Evolutionary conservation across 108 stramenopile species (phyloP).

Genomic region (Stephanodiscus triporus): DNA sequence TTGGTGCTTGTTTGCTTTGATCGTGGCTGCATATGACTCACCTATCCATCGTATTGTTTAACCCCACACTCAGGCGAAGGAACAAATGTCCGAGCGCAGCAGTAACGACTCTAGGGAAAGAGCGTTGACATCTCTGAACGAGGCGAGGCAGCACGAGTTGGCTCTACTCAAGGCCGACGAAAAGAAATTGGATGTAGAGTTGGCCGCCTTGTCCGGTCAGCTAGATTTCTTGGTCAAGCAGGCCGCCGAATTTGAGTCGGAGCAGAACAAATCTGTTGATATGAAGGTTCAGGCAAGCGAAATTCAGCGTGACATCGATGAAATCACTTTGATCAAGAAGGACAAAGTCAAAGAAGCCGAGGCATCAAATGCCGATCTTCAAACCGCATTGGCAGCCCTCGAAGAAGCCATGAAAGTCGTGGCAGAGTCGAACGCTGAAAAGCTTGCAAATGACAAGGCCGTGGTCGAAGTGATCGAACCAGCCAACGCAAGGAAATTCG

Average conservation of each 20-base stretch:
- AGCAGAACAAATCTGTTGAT: constrained; percentile 27
- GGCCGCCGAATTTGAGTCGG: constrained; percentile 43
- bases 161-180: constrained; percentile 33
- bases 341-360: constrained; percentile 8
- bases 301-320: constrained; percentile 26
- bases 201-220: constrained; percentile 39
- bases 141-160: constrained; percentile 35
- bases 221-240: constrained; percentile 41
- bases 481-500: constrained; percentile 26
- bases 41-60: neutral
- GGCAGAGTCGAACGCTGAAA: constrained; percentile 18
- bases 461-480: constrained; percentile 26
- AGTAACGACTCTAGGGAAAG: constrained; percentile 38
- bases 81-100: constrained; percentile 45
- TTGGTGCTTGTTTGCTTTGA: neutral
- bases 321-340: constrained; percentile 17
- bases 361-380: constrained; percentile 22
- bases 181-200: constrained; percentile 34
- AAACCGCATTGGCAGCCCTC: constrained; percentile 12
- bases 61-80: constrained; percentile 24
- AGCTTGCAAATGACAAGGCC: constrained; percentile 31
- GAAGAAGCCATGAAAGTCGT: constrained; percentile 18
- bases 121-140: constrained; percentile 26
- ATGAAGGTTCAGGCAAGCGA: constrained; percentile 35
- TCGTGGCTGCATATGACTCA: neutral